Conservation (phyloP, 805 yeast species). For the Dipodascus geniculatus region DNA sequence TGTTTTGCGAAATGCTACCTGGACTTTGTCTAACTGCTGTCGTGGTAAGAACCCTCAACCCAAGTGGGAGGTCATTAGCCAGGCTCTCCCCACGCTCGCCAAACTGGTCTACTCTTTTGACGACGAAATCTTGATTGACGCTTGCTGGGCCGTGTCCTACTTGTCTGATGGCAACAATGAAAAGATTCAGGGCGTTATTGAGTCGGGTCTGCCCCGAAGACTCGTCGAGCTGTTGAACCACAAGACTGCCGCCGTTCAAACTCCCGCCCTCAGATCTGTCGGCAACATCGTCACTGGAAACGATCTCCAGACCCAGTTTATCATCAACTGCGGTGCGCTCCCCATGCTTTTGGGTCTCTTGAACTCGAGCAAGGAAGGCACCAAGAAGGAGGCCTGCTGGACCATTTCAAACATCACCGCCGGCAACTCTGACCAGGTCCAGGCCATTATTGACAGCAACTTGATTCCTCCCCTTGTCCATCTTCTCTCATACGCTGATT, state of each 20-base stretch:
- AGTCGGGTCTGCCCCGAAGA: conserved; percentile 89
- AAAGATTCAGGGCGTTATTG: conserved; percentile 93
- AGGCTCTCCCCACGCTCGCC: conserved; percentile 84
- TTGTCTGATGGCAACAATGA: conserved; percentile 85
- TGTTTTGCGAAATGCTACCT: conserved; percentile 91
- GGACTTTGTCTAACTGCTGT: conserved; percentile 95
- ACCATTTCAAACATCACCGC: conserved; percentile 97
- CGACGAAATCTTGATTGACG: conserved; percentile 88
- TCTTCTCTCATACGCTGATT: conserved; percentile 69
- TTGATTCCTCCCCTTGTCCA: conserved; percentile 84
- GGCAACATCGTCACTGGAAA: conserved; percentile 98
- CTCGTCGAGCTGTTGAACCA: conserved; percentile 83
- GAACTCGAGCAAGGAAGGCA: conserved; percentile 76
- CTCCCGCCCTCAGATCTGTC: conserved; percentile 94
- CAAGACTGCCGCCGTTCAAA: conserved; percentile 77
- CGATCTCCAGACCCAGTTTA: conserved; percentile 90
- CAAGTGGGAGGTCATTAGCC: conserved; percentile 78
- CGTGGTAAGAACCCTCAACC: conserved; percentile 96
- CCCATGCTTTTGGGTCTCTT: conserved; percentile 73
- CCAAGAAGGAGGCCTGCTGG: conserved; percentile 98
- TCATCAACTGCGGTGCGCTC: conserved; percentile 85
- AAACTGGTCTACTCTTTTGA: conserved; percentile 84
- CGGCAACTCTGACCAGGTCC: conserved; percentile 90
- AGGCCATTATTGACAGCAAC: conserved; percentile 91
- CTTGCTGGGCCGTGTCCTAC: conserved; percentile 98